phyloP scores from a whole-genome alignment of 805 yeast species.

The Torulaspora delbrueckii region DNA sequence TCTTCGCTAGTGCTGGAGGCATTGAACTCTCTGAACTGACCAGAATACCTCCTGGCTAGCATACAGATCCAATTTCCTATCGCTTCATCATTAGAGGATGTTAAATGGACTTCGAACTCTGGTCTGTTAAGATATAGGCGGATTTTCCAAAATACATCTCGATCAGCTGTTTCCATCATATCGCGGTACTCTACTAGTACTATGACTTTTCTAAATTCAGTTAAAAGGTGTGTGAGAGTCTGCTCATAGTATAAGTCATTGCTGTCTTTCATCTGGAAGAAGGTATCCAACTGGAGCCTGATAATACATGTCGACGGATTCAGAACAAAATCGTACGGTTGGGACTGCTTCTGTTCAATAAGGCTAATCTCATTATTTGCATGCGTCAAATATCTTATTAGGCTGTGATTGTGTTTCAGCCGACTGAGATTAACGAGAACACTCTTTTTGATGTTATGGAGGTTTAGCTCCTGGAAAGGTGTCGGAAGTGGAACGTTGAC shows the following conservation, averaged over 20 bases:
- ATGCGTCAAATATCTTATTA: conserved; percentile 9
- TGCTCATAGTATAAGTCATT: conserved; percentile 14
- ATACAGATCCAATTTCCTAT: conserved; percentile 6
- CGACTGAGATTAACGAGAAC: conserved; percentile 15
- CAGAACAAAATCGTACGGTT: conserved; percentile 21
- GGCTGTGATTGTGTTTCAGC: conserved; percentile 10
- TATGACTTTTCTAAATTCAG: conserved; percentile 18
- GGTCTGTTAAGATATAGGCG: conserved; percentile 12
- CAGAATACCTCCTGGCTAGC: not conserved
- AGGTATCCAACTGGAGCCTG: conserved; percentile 16
- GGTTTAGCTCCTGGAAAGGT: not conserved
- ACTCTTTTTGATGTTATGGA: not conserved
- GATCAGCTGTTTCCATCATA: conserved; percentile 12
- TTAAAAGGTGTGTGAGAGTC: conserved; percentile 5
- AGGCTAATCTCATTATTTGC: conserved; percentile 6
- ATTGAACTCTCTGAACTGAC: not conserved
- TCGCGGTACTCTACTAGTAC: conserved; percentile 17
- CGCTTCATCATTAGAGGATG: not conserved
- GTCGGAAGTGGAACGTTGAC: not conserved
- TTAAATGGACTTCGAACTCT: conserved; percentile 10
- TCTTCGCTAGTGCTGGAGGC: not conserved
- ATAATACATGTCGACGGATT: conserved; percentile 18
- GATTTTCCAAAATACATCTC: conserved; percentile 26
- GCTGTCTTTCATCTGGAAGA: conserved; percentile 17
- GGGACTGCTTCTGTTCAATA: conserved; percentile 12